Percentiles rank a stretch among this genome's conserved stretches.
These are phyloP conservation scores for Barbarea vulgaris DNA, from an alignment of 345 rosid species.

Conservation along the genomic window DNA sequence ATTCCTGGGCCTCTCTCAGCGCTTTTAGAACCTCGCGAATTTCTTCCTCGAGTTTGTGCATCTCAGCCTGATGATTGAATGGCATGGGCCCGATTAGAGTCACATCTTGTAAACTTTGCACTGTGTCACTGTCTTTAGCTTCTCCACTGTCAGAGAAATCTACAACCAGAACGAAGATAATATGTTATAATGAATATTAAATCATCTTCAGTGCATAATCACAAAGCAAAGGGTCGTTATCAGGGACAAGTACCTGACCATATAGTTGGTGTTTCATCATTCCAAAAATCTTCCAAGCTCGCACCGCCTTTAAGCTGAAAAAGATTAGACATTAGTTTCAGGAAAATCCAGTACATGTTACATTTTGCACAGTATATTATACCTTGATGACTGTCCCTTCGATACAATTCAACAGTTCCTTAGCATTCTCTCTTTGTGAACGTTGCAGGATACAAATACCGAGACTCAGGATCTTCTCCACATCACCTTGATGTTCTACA, in stretches of 20 bases:
- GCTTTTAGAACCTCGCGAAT: conserved; percentile 59
- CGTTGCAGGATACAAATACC: conserved; percentile 65
- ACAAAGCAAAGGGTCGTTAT: conserved; percentile 14
- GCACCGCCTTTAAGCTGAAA: conserved; percentile 67
- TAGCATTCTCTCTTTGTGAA: conserved; percentile 57
- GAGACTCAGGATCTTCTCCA: conserved; percentile 62
- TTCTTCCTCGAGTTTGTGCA: conserved; percentile 65
- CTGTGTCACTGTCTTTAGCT: conserved; percentile 34
- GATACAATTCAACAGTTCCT: conserved; percentile 49
- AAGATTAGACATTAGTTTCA: conserved; percentile 24
- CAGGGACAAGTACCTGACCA: conserved; percentile 47
- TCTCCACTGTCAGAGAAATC: conserved; percentile 45
- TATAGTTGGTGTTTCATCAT: conserved; percentile 42
- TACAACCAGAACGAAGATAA: conserved; percentile 28
- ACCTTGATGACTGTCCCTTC: conserved; percentile 66
- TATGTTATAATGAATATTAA: neutral
- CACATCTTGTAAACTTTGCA: conserved; percentile 40
- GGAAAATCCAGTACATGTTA: neutral
- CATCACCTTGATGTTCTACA: conserved; percentile 51
- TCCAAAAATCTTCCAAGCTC: conserved; percentile 66
- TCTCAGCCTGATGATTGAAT: conserved; percentile 48
- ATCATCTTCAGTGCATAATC: neutral
- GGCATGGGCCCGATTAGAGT: conserved; percentile 39
- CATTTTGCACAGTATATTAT: conserved; percentile 25
- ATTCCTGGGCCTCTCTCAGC: conserved; percentile 60